Base-by-base conservation (phyloP, 176 grass and related monocot genomes). In the Rhynchospora breviuscula region DNA sequence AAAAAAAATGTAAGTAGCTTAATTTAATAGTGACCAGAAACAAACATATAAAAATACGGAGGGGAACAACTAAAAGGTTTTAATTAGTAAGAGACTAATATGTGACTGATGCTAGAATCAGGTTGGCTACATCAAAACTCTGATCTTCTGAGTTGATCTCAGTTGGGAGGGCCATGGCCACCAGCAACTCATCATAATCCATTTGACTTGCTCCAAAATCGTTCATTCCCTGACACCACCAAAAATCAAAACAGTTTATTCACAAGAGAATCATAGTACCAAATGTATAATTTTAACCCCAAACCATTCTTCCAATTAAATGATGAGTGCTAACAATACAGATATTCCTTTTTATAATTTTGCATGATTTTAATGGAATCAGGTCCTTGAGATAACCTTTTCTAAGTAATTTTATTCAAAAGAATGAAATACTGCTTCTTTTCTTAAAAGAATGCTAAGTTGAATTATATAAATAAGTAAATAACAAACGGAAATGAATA, bases 61-160 rank as follows among this genome's bases (percentile, higher is more conserved):
- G 26, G 3, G n/a, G 9, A 51, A 52, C 51, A 51, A 13, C 19
- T 29, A 17, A 76, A 2, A 54, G 15, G 48, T 49, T 15, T 13
- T 75, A 54, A 29, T 76, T 76, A 74, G 19, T 49, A 25, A 53
- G 40, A 48, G 2, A 65, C n/a, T 81, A 81, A 81, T 81, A 64
- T 54, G 31, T 47, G 59, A 81, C 19, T 29, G 5, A 48, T 60
- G 59, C 43, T 22, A 29, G 78, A 40, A 33, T 33, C 59, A 31
- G 18, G 45, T 51, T 40, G 11, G 59, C 40, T 15, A 66, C 61
- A 63, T 82, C 79, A 26, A 40, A 23, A 6, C 2, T 25, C 18
- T 40, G 35, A 40, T 62, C 21, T 6, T 82, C 45, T 49, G 60
- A 48, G 59, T 64, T 33, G 10, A 0, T 48, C 2, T 51, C 18